Percentiles rank a stretch among this genome's conserved stretches.
phyloP scores from a whole-genome alignment of 345 rosid genomes.

The Pelargonium nanum region DNA sequence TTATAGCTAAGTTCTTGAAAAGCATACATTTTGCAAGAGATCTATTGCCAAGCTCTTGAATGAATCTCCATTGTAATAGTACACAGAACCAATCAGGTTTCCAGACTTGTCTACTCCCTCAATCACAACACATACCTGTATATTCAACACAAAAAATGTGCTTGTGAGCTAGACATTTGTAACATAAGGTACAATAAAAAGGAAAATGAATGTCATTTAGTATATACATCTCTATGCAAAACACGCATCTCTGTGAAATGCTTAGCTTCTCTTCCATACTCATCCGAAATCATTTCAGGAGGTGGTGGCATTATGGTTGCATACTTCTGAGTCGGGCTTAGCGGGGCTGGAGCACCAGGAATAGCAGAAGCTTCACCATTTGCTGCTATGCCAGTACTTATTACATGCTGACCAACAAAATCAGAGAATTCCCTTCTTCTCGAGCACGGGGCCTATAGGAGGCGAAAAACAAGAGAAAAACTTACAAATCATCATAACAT shows the following conservation, averaged over 20 bases:
- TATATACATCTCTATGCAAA: neutral
- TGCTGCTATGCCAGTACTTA: no score
- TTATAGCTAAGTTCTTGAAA: no score
- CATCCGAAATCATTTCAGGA: neutral
- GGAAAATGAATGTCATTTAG: no score
- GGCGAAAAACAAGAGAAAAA: no score
- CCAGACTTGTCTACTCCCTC: neutral
- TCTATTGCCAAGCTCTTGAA: neutral
- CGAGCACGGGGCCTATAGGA: neutral
- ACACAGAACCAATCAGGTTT: neutral
- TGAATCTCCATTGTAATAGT: neutral
- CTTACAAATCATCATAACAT: no score
- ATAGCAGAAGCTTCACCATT: neutral
- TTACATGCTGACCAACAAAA: neutral
- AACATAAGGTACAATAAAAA: no score
- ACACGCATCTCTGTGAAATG: neutral
- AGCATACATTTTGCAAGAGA: neutral
- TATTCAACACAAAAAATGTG: no score
- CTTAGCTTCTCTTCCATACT: neutral
- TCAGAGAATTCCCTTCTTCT: neutral
- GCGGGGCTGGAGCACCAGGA: neutral
- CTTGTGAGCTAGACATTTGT: no score
- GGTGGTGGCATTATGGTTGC: neutral
- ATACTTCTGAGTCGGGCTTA: neutral
- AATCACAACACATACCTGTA: neutral